These are phyloP conservation scores for Spencermartinsiella ligniputridi DNA, from an alignment of 1,139 yeast species.

Conservation along the genomic window DNA sequence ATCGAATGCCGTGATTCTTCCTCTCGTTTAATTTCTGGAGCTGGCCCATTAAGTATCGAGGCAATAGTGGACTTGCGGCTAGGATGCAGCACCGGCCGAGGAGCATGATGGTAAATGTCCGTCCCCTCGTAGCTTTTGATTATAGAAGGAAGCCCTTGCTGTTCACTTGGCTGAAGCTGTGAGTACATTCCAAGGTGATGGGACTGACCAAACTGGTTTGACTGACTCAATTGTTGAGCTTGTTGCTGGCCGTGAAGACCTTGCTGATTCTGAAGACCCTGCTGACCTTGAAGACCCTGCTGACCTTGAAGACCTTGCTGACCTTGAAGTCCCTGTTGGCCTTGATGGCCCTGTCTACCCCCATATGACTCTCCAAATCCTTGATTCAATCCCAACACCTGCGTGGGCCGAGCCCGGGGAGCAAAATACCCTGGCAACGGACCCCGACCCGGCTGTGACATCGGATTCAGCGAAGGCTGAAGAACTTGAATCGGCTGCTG, in stretches of 20 bases:
- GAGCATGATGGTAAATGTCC: conserved; percentile 1
- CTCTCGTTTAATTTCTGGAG: conserved; percentile 7
- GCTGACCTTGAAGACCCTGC: conserved; percentile 8
- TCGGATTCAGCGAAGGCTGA: not conserved
- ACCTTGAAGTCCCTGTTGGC: conserved; percentile 6
- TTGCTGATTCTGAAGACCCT: conserved; percentile 8
- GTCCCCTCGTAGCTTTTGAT: conserved; percentile 1
- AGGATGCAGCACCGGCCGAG: conserved; percentile 21
- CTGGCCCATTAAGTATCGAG: conserved; percentile 19
- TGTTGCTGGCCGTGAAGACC: conserved; percentile 2
- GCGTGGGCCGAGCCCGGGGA: conserved; percentile 16
- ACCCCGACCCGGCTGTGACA: conserved; percentile 8
- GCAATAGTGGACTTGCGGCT: conserved; percentile 18
- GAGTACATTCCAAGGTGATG: not conserved
- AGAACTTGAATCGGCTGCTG: not conserved
- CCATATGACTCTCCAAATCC: not conserved
- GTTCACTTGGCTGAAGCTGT: not conserved
- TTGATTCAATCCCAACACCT: not conserved
- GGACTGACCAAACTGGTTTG: too few relatives aligned
- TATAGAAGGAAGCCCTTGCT: not conserved
- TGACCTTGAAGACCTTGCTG: conserved; percentile 5
- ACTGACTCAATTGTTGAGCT: not conserved
- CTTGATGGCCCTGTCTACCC: not conserved
- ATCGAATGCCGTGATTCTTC: conserved; percentile 12
- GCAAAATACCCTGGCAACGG: conserved; percentile 28